Base-by-base conservation (phyloP, 1,139 yeast species). In the Debaryomycetaceae sp. region DNA sequence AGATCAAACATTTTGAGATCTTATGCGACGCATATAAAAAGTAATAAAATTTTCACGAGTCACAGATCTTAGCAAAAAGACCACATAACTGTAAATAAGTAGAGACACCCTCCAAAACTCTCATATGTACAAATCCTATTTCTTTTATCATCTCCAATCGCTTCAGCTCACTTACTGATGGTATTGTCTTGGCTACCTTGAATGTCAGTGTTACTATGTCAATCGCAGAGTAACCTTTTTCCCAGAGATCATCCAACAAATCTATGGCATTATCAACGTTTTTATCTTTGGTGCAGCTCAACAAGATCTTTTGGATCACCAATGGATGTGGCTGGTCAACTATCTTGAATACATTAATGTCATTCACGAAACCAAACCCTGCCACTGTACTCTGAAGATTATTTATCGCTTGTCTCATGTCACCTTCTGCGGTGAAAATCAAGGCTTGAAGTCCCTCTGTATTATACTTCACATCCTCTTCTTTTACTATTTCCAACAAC, bases 311-410 rank as follows among this genome's bases (percentile, higher is more conserved):
- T 52, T 81, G 83, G 19, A 94, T 83, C 6, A 88, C 82, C 36
- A 89, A 65, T 0, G 98, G 98, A 61, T 92, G 98, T 1, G 99
- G 99, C 41, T 91, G 87, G 60, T 92, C 99, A 3, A 92, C 98
- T 44, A 92, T 87, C 59, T 87, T 88, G 70, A 89, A 92, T 16
- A 92, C 98, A 56, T 91, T 92, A 32, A 87, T 87, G 38, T 89
- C 92, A 54, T 82, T 86, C 13, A 92, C 97, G 47, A 87, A 75
- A 2, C 87, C 92, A 64, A 91, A 91, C 1, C 98, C 98, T 1
- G 96, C 89, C 22, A 83, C 94, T 0, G 98, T 89, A 58, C 95
- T 83, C 58, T 92, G 98, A 43, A 92, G 61, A 60, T 92, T 92
- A 56, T 94, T 94, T 38, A 94, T 78, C 0, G 98, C 98, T 61